phyloP scores from a whole-genome alignment of 441 rosid genomes.

The Omphalea diandra region DNA sequence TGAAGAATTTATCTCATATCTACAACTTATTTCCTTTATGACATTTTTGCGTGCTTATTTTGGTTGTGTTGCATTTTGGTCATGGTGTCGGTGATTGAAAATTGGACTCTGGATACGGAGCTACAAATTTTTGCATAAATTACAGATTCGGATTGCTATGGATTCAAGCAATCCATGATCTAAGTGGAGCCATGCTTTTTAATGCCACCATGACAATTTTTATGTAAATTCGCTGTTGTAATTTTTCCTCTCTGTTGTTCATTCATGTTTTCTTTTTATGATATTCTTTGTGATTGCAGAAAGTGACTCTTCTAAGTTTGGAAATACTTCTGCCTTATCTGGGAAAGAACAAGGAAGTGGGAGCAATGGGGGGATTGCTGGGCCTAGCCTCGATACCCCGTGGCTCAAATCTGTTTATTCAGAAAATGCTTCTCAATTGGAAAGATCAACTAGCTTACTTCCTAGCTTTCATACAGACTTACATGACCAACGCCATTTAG shows the following conservation, averaged over 20 bases:
- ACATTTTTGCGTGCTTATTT: not conserved
- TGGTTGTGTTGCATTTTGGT: not conserved
- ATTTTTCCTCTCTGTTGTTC: not conserved
- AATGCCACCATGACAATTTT: not conserved
- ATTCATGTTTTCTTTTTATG: not conserved
- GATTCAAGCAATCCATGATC: not conserved
- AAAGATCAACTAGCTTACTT: slow-evolving; percentile 51
- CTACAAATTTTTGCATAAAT: not conserved
- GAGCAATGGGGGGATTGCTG: slow-evolving; percentile 42
- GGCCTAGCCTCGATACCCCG: slow-evolving; percentile 51
- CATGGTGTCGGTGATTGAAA: not conserved
- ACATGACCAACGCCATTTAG: slow-evolving; percentile 46
- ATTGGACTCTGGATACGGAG: not conserved
- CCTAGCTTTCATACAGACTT: slow-evolving; percentile 50
- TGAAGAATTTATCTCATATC: not conserved
- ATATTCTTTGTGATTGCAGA: slow-evolving; percentile 55
- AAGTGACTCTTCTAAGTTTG: slow-evolving; percentile 52
- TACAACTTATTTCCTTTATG: not conserved
- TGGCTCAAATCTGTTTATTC: slow-evolving; percentile 60
- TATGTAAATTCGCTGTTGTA: no score
- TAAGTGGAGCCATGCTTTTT: not conserved
- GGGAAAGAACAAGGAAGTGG: slow-evolving; percentile 55
- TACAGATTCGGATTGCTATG: not conserved
- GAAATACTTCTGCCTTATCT: slow-evolving; percentile 28
- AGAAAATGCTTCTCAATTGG: slow-evolving; percentile 60